A percentile compares a stretch with the other conserved stretches of the same genome.
Conservation (phyloP, 169 alveolate species). For the Cryptosporidium sp. region DNA sequence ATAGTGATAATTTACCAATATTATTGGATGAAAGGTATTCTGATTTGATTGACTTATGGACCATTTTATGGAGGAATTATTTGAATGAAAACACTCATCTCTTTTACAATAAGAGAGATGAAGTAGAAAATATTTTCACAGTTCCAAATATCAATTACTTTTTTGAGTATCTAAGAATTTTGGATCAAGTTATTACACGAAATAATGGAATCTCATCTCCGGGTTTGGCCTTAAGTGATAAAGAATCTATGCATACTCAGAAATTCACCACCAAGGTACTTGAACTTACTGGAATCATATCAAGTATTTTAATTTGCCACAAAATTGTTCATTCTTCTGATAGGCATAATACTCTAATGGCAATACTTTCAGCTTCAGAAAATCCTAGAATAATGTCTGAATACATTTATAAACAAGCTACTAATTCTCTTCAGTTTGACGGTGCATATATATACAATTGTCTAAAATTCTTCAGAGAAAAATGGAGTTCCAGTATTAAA, state of each 20-base stretch:
- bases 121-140: slow-evolving; percentile 17
- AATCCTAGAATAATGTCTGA: slow-evolving; percentile 45
- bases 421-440: slow-evolving; percentile 29
- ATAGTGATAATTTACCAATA: slow-evolving; percentile 14
- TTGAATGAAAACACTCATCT: slow-evolving; percentile 12
- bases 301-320: slow-evolving; percentile 21
- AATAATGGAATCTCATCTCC: neutral
- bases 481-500: slow-evolving; percentile 37
- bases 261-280: neutral
- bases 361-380: slow-evolving; percentile 59
- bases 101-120: neutral
- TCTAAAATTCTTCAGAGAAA: slow-evolving; percentile 35
- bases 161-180: slow-evolving; percentile 26
- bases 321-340: slow-evolving; percentile 8
- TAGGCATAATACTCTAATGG: slow-evolving; percentile 32
- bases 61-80: slow-evolving; percentile 37
- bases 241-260: neutral
- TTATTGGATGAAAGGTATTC: slow-evolving; percentile 2
- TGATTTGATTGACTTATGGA: neutral
- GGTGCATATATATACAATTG: slow-evolving; percentile 57
- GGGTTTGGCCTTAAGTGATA: neutral
- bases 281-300: slow-evolving; percentile 37
- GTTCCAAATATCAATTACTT: slow-evolving; percentile 49
- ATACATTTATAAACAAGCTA: slow-evolving; percentile 31
- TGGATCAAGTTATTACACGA: neutral